Evolutionary conservation across 2,329 filamentous ascomycete genomes (phyloP), one percentile per base, ranked within the genome.

Genomic region (Trichoderma semiorbis): DNA sequence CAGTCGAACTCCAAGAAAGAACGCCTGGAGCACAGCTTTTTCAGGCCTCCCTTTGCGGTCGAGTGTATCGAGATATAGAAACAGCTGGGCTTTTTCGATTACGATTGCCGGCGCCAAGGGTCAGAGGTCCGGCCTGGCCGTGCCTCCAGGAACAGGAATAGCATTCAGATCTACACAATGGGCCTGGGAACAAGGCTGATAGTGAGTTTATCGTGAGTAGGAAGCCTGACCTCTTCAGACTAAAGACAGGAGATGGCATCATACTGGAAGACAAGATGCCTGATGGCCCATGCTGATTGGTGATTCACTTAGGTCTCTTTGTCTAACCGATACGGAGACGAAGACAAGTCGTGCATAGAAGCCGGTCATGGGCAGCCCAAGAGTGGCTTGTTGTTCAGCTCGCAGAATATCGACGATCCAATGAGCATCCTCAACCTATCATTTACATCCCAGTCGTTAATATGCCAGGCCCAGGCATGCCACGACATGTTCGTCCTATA

Each of bases 61-160:
- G 57, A 30, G 32, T 30, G 34, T 32, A 43, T 68, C 53, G 65
- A 47, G 62, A 68, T 58, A 68, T 61, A 69, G 55, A n/a, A 43
- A 11, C 36, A 69, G 10, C 28, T 50, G 55, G 53, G 55, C 36
- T 57, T 34, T 57, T 34, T 32, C 26, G 28, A n/a, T 21, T 60
- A 53, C 28, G 47, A 34, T 26, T 39, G 18, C n/a, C 28, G 11
- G 28, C 53, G 53, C 16, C 57, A 66, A 61, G 36, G 36, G 55
- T 34, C 36, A 26, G 26, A 14, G 16, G 5, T 8, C 16, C 55
- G 66, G 66, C 66, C 55, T 69, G 66, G 66, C 66, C 66, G 57
- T 69, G 53, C 36, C 36, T 69, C 7, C 6, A 36, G 34, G 34
- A 36, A 36, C n/a, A 69, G 28, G 36, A 69, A 50, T 16, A 21